Percentiles rank a stretch among this genome's conserved stretches.
phyloP scores from a whole-genome alignment of 441 rosid genomes.

The Adansonia rubrostipa region DNA sequence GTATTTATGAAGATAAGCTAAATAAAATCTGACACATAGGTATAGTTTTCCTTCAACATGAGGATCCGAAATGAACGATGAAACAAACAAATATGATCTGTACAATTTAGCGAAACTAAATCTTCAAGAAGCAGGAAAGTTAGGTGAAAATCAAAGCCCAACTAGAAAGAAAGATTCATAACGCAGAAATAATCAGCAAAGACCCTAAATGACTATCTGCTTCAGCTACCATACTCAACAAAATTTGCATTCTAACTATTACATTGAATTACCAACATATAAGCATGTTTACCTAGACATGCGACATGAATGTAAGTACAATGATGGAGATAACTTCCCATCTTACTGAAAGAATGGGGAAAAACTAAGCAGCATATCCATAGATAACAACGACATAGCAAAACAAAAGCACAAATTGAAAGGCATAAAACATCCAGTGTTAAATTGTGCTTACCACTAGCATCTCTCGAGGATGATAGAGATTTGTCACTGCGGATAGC shows the following conservation, averaged over 20 bases:
- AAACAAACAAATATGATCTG: neutral
- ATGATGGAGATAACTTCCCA: neutral
- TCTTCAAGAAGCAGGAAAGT: neutral
- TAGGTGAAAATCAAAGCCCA: neutral
- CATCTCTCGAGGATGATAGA: conserved; percentile 60
- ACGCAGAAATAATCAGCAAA: neutral
- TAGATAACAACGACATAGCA: neutral
- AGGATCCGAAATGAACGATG: neutral
- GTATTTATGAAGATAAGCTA: neutral
- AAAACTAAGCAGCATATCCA: neutral
- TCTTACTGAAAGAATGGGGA: neutral
- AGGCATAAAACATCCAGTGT: neutral
- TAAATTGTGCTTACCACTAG: conserved; percentile 47
- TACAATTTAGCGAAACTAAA: neutral
- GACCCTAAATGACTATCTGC: neutral
- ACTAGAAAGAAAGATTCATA: neutral
- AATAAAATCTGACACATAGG: neutral
- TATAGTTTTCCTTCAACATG: neutral
- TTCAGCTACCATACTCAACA: neutral
- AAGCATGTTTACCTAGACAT: conserved; percentile 6
- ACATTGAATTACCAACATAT: neutral
- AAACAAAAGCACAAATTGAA: neutral
- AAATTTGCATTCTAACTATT: neutral
- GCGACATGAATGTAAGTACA: neutral
- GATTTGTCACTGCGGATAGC: conserved; percentile 47